These are phyloP conservation scores for Phytophthora tentaculata DNA, from an alignment of 352 stramenopile species.

Conservation along the genomic window DNA sequence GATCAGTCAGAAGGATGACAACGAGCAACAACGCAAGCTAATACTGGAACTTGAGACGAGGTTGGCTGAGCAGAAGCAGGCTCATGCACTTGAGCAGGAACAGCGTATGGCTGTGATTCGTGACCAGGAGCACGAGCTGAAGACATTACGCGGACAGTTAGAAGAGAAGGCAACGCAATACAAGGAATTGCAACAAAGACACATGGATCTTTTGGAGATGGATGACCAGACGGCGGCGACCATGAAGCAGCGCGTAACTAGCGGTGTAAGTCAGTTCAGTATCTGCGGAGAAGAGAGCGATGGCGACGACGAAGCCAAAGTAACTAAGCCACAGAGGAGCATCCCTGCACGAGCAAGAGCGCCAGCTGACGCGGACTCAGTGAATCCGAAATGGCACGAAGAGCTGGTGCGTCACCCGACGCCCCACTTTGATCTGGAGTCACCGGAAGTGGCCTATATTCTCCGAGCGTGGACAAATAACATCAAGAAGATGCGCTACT, in stretches of 20 bases:
- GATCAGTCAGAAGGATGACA: conserved; percentile 5
- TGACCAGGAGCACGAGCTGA: conserved; percentile 63
- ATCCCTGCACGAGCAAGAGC: conserved; percentile 16
- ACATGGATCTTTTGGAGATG: conserved; percentile 44
- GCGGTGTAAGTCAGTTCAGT: conserved; percentile 35
- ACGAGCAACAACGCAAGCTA: conserved; percentile 26
- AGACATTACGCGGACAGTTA: conserved; percentile 43
- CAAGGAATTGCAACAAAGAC: conserved; percentile 39
- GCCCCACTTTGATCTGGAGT: conserved; percentile 75
- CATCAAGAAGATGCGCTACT: conserved; percentile 69
- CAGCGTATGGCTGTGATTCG: conserved; percentile 65
- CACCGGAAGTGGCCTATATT: conserved; percentile 76
- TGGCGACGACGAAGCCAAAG: conserved; percentile 30
- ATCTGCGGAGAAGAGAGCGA: conserved; percentile 39
- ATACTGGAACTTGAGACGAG: conserved; percentile 50
- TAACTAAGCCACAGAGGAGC: conserved; percentile 8
- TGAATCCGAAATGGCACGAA: conserved; percentile 53
- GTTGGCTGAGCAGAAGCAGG: conserved; percentile 42
- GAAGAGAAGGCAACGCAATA: conserved; percentile 28
- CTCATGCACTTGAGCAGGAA: conserved; percentile 51
- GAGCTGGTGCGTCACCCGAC: conserved; percentile 76
- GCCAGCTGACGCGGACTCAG: conserved; percentile 19
- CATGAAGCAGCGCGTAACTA: conserved; percentile 26
- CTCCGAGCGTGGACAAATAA: conserved; percentile 72
- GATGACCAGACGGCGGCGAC: conserved; percentile 24